A percentile compares a stretch with the other conserved stretches of the same genome.
These are phyloP conservation scores for Pseudoperonospora humuli DNA, from an alignment of 352 stramenopile genomes.

Conservation along the genomic window DNA sequence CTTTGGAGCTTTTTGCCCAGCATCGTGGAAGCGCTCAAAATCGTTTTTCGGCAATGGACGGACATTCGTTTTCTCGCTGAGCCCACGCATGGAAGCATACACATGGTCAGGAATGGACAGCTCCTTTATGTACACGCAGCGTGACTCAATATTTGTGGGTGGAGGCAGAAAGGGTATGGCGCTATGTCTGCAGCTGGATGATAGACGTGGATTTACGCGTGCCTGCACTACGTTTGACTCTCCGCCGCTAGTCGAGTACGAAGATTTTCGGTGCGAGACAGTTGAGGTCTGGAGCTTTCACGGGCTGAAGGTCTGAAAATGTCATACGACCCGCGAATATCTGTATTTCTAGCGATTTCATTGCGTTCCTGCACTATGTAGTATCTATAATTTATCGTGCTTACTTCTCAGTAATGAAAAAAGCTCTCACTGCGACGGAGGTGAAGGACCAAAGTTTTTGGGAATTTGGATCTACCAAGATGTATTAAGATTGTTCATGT, in stretches of 20 bases:
- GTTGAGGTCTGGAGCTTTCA: slow-evolving; percentile 72
- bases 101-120: slow-evolving; percentile 55
- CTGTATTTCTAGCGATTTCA: too few relatives aligned
- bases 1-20: slow-evolving; percentile 66
- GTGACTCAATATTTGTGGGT: slow-evolving; percentile 52
- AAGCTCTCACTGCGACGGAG: too few relatives aligned
- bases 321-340: too few relatives aligned
- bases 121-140: slow-evolving; percentile 63
- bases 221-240: slow-evolving; percentile 59
- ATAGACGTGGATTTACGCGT: slow-evolving; percentile 59
- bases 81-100: slow-evolving; percentile 44
- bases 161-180: slow-evolving; percentile 61
- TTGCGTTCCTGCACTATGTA: too few relatives aligned
- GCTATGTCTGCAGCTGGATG: slow-evolving; percentile 62
- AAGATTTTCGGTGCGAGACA: slow-evolving; percentile 52
- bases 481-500: too few relatives aligned
- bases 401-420: too few relatives aligned
- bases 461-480: too few relatives aligned
- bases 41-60: slow-evolving; percentile 69
- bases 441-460: too few relatives aligned
- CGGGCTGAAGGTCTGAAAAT: slow-evolving; percentile 49
- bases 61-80: slow-evolving; percentile 68
- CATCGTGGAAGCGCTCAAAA: slow-evolving; percentile 45
- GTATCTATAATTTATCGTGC: too few relatives aligned
- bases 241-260: slow-evolving; percentile 35